Evolutionary conservation across 2,329 filamentous ascomycete species (phyloP), one percentile per base, ranked within the genome.

Genomic region (Talaromyces sp.): DNA sequence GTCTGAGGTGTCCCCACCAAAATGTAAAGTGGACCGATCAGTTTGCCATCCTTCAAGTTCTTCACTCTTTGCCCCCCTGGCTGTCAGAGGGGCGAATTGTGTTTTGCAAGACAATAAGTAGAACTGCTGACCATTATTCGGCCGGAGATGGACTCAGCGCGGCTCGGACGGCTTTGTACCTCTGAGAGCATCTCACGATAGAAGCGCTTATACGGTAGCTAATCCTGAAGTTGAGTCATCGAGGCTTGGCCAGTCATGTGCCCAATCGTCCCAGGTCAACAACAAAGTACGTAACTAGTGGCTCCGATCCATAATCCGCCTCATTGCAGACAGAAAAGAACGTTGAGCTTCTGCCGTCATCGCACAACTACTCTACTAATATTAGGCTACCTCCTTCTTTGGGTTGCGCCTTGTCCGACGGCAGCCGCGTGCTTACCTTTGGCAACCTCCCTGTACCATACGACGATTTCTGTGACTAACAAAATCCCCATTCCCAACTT

Each of bases 381-480:
- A 19, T 54, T 19, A 54, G n/a, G 50, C 31, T 19, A 15, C 10
- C 45, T 19, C n/a, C 31, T 39, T 50, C 13, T 49, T 47, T 49
- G 59, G 25, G 33, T 10, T 25, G 33, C 5, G 7, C 39, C 56
- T 59, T 39, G 49, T 62, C 64, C 45, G 64, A 61, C 64, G 39
- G 64, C 59, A 66, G 60, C 50, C 35, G 43, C 58, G 27, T 31
- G 27, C 27, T 31, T 33, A 25, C 13, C 58, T 19, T 35, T 33
- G 45, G 25, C n/a, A 31, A 31, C 56, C 25, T 58, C n/a, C 10
- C 37, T 31, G 22, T 45, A 54, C 67, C 61, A 66, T 60, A 65
- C 62, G 41, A 43, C 27, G 27, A 19, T 64, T 65, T 67, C 67
- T 67, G 64, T 68, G 67, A 68, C 67, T 68, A 68, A 68, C 67